phyloP scores from a whole-genome alignment of 2,329 filamentous ascomycete genomes.

The Zymoseptoria crescenta region DNA sequence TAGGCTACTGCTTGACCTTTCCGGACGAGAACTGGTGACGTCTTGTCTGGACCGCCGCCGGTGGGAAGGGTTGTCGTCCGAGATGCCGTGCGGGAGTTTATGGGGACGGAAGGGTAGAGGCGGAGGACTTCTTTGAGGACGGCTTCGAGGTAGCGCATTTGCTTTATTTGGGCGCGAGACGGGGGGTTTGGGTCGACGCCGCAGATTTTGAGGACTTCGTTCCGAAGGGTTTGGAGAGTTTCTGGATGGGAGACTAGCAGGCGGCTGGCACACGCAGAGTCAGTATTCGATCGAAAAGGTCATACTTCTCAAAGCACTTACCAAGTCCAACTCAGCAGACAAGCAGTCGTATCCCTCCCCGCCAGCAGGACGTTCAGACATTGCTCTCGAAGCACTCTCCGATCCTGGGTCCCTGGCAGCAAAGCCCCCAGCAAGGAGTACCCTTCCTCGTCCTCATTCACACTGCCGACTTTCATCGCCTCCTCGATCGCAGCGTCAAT shows the following conservation, averaged over 20 bases:
- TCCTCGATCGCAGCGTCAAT: slow-evolving; percentile 5
- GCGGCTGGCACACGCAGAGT: background rate
- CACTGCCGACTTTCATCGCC: background rate
- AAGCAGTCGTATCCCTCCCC: slow-evolving; percentile 44
- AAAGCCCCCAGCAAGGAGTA: slow-evolving; percentile 50
- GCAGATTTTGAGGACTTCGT: slow-evolving; percentile 10
- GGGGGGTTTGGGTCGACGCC: slow-evolving; percentile 33
- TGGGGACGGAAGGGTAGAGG: slow-evolving; percentile 67
- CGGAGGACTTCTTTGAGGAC: slow-evolving; percentile 60
- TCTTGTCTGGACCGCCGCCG: slow-evolving; percentile 36
- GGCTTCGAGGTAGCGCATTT: slow-evolving; percentile 36
- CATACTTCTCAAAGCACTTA: slow-evolving; percentile 14
- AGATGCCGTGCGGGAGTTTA: slow-evolving; percentile 64
- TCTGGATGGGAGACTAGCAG: slow-evolving; percentile 3
- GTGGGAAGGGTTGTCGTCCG: slow-evolving; percentile 46
- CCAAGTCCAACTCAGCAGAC: slow-evolving; percentile 35
- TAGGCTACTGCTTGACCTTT: slow-evolving; percentile 30
- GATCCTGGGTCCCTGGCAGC: slow-evolving; percentile 37
- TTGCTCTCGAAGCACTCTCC: slow-evolving; percentile 32
- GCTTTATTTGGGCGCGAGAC: slow-evolving; percentile 9
- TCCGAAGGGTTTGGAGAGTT: slow-evolving; percentile 10
- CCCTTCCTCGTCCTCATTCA: background rate
- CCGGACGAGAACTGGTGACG: slow-evolving; percentile 34
- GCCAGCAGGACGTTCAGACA: slow-evolving; percentile 42
- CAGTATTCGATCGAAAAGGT: background rate